Evolutionary conservation across 2,329 filamentous ascomycete species (phyloP).

Genomic region (Talaromyces piceae): DNA sequence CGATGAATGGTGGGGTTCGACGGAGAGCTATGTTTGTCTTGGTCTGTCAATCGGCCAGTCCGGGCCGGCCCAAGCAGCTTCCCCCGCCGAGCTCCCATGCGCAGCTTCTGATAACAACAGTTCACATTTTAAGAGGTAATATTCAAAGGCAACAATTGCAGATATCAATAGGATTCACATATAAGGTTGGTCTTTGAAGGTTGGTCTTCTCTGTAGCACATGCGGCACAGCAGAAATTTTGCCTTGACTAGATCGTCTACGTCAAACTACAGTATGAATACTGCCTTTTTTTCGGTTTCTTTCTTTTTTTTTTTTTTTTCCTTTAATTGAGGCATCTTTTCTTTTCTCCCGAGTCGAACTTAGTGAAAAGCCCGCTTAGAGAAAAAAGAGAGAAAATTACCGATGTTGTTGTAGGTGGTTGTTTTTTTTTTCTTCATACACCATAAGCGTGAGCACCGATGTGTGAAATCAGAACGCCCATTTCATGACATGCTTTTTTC

Average conservation of each 20-base stretch:
- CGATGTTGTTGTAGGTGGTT: neutral
- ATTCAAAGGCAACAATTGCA: too few relatives aligned
- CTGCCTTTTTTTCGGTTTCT: too few relatives aligned
- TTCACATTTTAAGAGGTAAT: too few relatives aligned
- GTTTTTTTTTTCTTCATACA: slow-evolving; percentile 3
- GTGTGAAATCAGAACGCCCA: slow-evolving; percentile 1
- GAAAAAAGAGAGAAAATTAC: neutral
- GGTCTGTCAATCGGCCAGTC: too few relatives aligned
- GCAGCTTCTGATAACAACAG: neutral
- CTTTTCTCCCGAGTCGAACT: neutral
- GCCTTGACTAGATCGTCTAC: too few relatives aligned
- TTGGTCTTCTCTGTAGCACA: too few relatives aligned
- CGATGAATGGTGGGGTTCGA: slow-evolving; percentile 5
- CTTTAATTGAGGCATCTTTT: neutral
- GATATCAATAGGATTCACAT: too few relatives aligned
- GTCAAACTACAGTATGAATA: too few relatives aligned
- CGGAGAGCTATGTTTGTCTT: neutral
- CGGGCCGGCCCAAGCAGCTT: neutral
- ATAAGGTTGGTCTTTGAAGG: too few relatives aligned
- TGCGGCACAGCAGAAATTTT: too few relatives aligned
- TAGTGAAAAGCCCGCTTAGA: neutral
- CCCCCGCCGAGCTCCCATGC: neutral
- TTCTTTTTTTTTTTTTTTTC: neutral
- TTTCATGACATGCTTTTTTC: slow-evolving; percentile 7
- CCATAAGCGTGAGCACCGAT: slow-evolving; percentile 1